These are phyloP conservation scores for Panicum miliaceum DNA, from an alignment of 176 grass and related monocot species.

Conservation along the genomic window DNA sequence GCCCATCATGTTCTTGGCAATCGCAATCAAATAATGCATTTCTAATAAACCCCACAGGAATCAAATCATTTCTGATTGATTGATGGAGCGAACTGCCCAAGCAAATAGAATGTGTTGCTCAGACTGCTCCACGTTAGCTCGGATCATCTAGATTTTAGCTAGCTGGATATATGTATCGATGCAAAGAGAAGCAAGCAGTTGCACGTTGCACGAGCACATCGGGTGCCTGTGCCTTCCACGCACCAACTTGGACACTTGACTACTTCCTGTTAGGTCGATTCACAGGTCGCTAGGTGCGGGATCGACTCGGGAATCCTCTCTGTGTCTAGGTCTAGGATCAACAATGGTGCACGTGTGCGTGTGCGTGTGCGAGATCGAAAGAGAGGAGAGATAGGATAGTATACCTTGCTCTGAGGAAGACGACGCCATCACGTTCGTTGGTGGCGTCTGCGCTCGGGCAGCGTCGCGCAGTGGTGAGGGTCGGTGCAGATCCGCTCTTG, in stretches of 20 bases:
- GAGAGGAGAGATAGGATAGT: too few relatives aligned
- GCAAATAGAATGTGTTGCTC: neutral
- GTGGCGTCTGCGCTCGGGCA: too few relatives aligned
- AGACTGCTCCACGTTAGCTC: conserved; percentile 3
- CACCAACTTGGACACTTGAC: neutral
- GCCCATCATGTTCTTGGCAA: conserved; percentile 3
- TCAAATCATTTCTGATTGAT: neutral
- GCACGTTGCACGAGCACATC: conserved; percentile 1
- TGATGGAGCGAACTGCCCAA: neutral
- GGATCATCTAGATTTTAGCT: neutral
- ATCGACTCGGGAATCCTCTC: too few relatives aligned
- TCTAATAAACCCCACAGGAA: neutral
- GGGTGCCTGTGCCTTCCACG: neutral
- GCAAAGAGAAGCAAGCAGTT: conserved; percentile 10
- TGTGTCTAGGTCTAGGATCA: too few relatives aligned
- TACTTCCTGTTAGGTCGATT: too few relatives aligned
- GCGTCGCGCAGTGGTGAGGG: too few relatives aligned
- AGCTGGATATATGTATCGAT: neutral
- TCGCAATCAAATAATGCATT: conserved; percentile 3
- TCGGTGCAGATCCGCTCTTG: too few relatives aligned
- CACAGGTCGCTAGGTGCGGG: too few relatives aligned
- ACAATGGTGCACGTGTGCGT: too few relatives aligned
- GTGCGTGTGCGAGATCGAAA: too few relatives aligned
- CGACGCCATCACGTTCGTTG: too few relatives aligned
- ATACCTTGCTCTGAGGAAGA: too few relatives aligned